phyloP scores from a whole-genome alignment of 2,329 filamentous ascomycete species.

The Lachnellula suecica region DNA sequence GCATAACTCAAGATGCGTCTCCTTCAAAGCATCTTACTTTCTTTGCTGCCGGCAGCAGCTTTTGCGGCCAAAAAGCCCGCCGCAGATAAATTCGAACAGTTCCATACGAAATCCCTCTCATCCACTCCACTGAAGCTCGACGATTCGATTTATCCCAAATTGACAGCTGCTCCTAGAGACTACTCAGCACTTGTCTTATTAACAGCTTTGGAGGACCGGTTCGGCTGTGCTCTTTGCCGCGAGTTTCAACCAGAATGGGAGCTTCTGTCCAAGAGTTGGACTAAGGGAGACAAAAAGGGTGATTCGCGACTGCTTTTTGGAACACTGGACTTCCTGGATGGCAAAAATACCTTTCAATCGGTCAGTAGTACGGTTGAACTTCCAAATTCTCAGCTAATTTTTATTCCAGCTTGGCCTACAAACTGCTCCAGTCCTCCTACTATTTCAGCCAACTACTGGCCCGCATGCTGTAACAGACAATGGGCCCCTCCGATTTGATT shows the following conservation, averaged over 20 bases:
- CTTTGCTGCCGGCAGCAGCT: constrained; percentile 59
- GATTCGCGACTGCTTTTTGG: constrained; percentile 75
- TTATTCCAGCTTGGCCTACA: constrained; percentile 77
- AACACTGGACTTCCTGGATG: constrained; percentile 84
- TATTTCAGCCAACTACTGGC: constrained; percentile 84
- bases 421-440: constrained; percentile 86
- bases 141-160: constrained; percentile 70
- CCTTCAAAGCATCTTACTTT: constrained; percentile 60
- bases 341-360: constrained; percentile 81
- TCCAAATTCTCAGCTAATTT: background rate
- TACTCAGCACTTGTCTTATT: constrained; percentile 81
- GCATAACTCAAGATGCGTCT: constrained; percentile 62
- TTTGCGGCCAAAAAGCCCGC: constrained; percentile 64
- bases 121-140: constrained; percentile 73
- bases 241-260: constrained; percentile 97
- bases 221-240: constrained; percentile 80
- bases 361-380: constrained; percentile 45
- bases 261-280: constrained; percentile 81
- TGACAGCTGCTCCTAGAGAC: constrained; percentile 78
- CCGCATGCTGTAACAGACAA: constrained; percentile 70
- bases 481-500: constrained; percentile 80
- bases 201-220: constrained; percentile 81
- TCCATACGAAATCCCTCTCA: constrained; percentile 65
- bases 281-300: constrained; percentile 74
- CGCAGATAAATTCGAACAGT: constrained; percentile 68